Percentiles rank a stretch among this genome's conserved stretches.
phyloP scores from a whole-genome alignment of 768 basidiomycete genomes.

The Tubosaeta sp. region DNA sequence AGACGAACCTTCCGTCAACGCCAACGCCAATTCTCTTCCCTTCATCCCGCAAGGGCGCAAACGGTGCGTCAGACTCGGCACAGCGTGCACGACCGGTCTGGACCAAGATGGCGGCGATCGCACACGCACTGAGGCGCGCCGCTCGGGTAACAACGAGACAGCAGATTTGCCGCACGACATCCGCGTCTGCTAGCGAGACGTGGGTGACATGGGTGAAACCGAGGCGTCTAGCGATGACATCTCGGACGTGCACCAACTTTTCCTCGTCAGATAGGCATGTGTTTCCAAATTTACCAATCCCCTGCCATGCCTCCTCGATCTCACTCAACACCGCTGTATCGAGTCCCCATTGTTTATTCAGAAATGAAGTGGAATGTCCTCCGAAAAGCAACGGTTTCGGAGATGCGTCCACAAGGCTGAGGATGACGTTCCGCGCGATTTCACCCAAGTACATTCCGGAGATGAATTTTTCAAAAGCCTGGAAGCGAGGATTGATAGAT shows the following conservation, averaged over 20 bases:
- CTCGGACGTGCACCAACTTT: constrained; percentile 52
- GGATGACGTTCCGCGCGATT: constrained; percentile 79
- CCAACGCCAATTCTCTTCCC: constrained; percentile 70
- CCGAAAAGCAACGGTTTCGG: constrained; percentile 72
- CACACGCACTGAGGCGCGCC: constrained; percentile 78
- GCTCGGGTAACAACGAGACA: constrained; percentile 78
- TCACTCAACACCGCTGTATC: constrained; percentile 92
- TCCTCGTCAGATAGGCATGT: constrained; percentile 8
- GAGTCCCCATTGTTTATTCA: constrained; percentile 92
- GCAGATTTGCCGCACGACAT: constrained; percentile 81
- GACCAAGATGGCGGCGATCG: constrained; percentile 78
- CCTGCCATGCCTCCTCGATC: constrained; percentile 73
- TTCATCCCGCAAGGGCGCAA: constrained; percentile 24
- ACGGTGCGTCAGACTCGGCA: constrained; percentile 30
- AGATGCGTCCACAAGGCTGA: constrained; percentile 74
- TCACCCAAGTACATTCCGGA: constrained; percentile 99
- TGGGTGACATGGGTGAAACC: constrained; percentile 48
- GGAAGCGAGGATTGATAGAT: constrained; percentile 89
- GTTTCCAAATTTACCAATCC: constrained; percentile 32
- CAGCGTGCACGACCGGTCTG: constrained; percentile 72
- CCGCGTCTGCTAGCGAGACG: constrained; percentile 56
- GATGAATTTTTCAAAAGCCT: constrained; percentile 97
- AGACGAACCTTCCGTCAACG: constrained; percentile 81
- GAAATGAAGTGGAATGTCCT: constrained; percentile 62
- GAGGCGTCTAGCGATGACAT: constrained; percentile 59